Evolutionary conservation across 2,329 filamentous ascomycete genomes (phyloP), one percentile per base, ranked within the genome.

Genomic region (Aureobasidium sp.): DNA sequence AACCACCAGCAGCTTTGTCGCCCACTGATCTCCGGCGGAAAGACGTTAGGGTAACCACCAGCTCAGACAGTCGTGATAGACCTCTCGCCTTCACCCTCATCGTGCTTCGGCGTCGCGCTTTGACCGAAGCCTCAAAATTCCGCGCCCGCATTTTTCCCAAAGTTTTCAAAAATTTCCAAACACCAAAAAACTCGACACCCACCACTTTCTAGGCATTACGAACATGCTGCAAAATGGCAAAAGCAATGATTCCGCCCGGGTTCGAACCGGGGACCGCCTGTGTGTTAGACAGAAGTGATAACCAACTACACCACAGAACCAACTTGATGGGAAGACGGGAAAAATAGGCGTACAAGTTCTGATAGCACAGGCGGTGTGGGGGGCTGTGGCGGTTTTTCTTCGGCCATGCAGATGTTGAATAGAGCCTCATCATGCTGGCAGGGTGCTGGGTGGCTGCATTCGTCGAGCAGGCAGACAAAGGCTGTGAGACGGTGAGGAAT

Each of bases 251-350:
- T 54, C 50, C 50, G 35, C 35, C 37, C 35, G 27, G 50, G 50
- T 27, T 54, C 50, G 50, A 54, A 54, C 50, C 27, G 35, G 37
- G 35, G 50, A 54, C 50, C 50, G 50, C 50, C 50, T 54, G 50
- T 54, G 50, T 54, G 50, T 54, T 54, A 54, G 50, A 54, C 50
- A 54, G 50, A 54, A 54, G 50, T 54, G 50, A 54, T 54, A 54
- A 54, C 50, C 50, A 54, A 54, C 50, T 54, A 54, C 50, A 54
- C 50, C 50, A 54, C 35, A 54, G 50, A 54, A 54, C 50, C 50
- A 31, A 31, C 15, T 54, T 54, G 37, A 29, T 54, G 50, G 2
- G 9, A 10, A 8, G 3, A 3, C n/a, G 31, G 13, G 8, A 10
- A 17, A 31, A 13, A 25, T 27, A 21, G 23, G 19, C 6, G 10